Evolutionary conservation across 768 basidiomycete genomes (phyloP).

Genomic region (Podaxis sp.): DNA sequence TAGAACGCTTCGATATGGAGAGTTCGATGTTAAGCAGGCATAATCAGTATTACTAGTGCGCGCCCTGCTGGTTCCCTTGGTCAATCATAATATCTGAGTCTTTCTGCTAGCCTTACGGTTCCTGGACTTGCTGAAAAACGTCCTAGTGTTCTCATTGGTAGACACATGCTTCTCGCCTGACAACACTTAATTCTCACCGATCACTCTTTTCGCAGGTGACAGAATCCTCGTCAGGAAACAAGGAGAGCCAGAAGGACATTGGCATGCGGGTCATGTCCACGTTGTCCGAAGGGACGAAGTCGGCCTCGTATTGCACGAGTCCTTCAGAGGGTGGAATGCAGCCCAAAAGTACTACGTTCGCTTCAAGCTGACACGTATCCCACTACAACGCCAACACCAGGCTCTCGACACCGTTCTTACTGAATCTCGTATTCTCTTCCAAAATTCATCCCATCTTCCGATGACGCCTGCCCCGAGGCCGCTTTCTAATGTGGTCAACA

Average conservation of each 20-base stretch:
- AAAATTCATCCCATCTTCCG: conserved; percentile 21
- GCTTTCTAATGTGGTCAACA: conserved; percentile 35
- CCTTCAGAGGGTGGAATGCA: conserved; percentile 37
- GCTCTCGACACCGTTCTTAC: conserved; percentile 47
- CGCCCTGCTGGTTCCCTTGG: conserved; percentile 20
- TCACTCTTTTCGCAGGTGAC: conserved; percentile 50
- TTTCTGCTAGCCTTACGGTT: conserved; percentile 24
- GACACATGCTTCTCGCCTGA: conserved; percentile 15
- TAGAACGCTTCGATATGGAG: conserved; percentile 36
- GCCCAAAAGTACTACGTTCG: conserved; percentile 47
- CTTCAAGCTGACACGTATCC: conserved; percentile 58
- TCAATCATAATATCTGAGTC: background rate
- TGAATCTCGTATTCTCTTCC: conserved; percentile 52
- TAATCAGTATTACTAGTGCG: conserved; percentile 38
- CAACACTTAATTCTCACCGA: background rate
- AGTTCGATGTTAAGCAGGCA: conserved; percentile 30
- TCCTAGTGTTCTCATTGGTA: conserved; percentile 56
- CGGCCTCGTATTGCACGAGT: conserved; percentile 46
- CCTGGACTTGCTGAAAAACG: conserved; percentile 59
- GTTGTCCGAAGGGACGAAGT: conserved; percentile 49
- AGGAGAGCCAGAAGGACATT: conserved; percentile 38
- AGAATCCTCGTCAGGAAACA: conserved; percentile 49
- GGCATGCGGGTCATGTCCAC: conserved; percentile 63
- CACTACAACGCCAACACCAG: conserved; percentile 60
- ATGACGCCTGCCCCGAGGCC: background rate